Conservation (phyloP, 208 protist genomes). For the Trypanosoma congolense region DNA sequence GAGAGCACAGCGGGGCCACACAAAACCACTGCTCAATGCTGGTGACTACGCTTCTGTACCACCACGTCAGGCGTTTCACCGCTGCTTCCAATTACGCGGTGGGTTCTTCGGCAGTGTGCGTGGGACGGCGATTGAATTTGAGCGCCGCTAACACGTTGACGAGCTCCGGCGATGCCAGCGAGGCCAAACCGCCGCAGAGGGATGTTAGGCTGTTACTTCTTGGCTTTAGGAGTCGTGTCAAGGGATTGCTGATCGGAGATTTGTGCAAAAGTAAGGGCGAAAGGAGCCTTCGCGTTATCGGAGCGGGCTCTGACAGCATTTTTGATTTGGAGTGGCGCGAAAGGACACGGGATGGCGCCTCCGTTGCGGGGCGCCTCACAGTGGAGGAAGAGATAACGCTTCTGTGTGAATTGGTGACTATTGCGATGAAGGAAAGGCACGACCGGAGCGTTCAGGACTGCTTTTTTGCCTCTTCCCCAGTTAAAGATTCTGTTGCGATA, state of each 20-base stretch:
- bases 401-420: constrained; percentile 14
- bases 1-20: no score
- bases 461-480: not conserved
- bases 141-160: not conserved
- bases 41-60: no score
- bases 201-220: constrained; percentile 9
- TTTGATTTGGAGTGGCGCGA: constrained; percentile 18
- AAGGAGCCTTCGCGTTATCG: constrained; percentile 2
- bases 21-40: no score
- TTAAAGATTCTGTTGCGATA: not conserved
- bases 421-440: constrained; percentile 9
- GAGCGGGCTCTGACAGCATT: not conserved
- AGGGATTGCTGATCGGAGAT: constrained; percentile 11
- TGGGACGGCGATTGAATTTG: no score
- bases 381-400: constrained; percentile 11
- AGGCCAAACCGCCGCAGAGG: not conserved
- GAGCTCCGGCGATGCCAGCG: not conserved
- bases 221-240: constrained; percentile 14
- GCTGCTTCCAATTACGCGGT: no score
- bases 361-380: not conserved
- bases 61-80: no score
- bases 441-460: constrained; percentile 2
- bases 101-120: no score
- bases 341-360: not conserved
- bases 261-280: not conserved